Percentiles rank a stretch among this genome's conserved stretches.
Conservation (phyloP, 106 monocot genomes). For the Acanthochlamys bracteata region DNA sequence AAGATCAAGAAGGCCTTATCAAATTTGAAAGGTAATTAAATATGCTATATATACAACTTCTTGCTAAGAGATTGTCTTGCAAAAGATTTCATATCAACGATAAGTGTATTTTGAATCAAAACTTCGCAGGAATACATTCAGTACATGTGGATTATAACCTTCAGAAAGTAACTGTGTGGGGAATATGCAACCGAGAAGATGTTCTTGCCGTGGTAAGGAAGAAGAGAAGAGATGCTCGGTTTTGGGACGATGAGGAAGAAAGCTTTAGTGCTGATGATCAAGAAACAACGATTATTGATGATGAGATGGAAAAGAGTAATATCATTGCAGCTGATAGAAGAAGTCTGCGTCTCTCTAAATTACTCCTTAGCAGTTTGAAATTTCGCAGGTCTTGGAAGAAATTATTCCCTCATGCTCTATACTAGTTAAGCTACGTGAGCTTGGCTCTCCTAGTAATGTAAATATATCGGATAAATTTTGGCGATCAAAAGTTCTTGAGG, state of each 20-base stretch:
- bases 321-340: too few species aligned
- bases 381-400: constrained; percentile 58
- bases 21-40: constrained; percentile 54
- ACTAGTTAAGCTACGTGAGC: too few species aligned
- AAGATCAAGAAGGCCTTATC: constrained; percentile 81
- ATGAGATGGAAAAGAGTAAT: too few species aligned
- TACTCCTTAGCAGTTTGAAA: constrained; percentile 13
- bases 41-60: too few species aligned
- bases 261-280: background rate
- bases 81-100: too few species aligned
- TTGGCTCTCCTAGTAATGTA: too few species aligned
- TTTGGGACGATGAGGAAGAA: constrained; percentile 41
- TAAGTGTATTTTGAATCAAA: too few species aligned
- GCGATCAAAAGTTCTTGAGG: too few species aligned
- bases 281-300: background rate
- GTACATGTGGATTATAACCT: constrained; percentile 56
- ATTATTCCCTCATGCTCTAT: constrained; percentile 35
- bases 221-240: constrained; percentile 72
- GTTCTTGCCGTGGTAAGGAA: constrained; percentile 65
- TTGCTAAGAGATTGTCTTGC: too few species aligned
- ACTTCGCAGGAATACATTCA: constrained; percentile 90
- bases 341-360: background rate
- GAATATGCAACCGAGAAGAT: constrained; percentile 68
- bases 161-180: constrained; percentile 97
- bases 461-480: too few species aligned